These are phyloP conservation scores for Lojkania enalia DNA, from an alignment of 2,329 filamentous ascomycete species.

Conservation along the genomic window DNA sequence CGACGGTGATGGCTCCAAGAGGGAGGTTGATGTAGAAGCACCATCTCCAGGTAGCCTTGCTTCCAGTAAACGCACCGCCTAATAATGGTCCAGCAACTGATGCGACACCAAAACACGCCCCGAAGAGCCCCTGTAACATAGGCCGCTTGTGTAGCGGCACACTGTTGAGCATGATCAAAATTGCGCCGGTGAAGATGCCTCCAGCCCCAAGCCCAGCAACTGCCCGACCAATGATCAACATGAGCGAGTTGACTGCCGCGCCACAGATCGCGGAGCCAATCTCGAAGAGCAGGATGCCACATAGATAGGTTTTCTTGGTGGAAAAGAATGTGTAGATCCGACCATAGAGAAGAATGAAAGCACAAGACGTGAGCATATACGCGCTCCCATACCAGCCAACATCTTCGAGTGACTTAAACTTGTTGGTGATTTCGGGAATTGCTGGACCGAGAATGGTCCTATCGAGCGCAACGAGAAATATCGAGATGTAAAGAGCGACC, in stretches of 20 bases:
- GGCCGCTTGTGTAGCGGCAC: conserved; percentile 50
- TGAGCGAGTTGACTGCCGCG: conserved; percentile 39
- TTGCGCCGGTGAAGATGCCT: conserved; percentile 39
- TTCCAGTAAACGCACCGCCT: conserved; percentile 49
- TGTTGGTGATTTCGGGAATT: conserved; percentile 51
- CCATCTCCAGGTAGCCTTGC: conserved; percentile 50
- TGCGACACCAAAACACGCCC: conserved; percentile 44
- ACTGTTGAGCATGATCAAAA: conserved; percentile 38
- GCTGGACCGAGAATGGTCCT: conserved; percentile 52
- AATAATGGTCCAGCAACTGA: conserved; percentile 50
- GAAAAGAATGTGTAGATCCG: conserved; percentile 53
- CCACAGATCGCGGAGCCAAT: conserved; percentile 60
- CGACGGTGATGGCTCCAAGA: conserved; percentile 50
- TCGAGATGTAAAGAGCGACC: conserved; percentile 36
- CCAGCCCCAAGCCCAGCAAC: conserved; percentile 36
- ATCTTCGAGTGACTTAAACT: conserved; percentile 48
- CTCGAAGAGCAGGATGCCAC: conserved; percentile 51
- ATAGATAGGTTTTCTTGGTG: conserved; percentile 55
- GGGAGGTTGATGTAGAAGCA: conserved; percentile 57
- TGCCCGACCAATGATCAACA: conserved; percentile 38
- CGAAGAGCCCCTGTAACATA: conserved; percentile 45
- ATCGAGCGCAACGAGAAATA: conserved; percentile 42
- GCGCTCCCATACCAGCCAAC: conserved; percentile 50
- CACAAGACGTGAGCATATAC: conserved; percentile 46
- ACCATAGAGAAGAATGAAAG: conserved; percentile 51